Evolutionary conservation across 2,329 filamentous ascomycete genomes (phyloP).

Genomic region (Fusarium circinatum): DNA sequence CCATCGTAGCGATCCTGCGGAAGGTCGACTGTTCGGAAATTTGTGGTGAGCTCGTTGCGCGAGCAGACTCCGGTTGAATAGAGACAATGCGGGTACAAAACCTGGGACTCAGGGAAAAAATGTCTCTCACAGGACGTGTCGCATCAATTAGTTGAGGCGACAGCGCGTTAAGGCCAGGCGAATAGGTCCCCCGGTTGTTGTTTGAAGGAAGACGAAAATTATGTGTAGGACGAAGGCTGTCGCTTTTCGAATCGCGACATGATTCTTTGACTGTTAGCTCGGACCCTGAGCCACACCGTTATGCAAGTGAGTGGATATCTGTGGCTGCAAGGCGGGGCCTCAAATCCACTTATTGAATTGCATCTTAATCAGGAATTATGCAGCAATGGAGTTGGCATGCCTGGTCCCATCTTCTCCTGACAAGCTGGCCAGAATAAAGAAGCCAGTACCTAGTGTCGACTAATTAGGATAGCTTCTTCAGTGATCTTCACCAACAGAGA

Average conservation of each 20-base stretch:
- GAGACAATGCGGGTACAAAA: constrained; percentile 6
- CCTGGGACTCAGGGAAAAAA: not conserved
- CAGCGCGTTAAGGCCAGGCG: not conserved
- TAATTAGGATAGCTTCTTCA: constrained; percentile 27
- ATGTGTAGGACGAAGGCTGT: constrained; percentile 4
- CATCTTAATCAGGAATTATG: constrained; percentile 20
- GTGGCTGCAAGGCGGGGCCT: not conserved
- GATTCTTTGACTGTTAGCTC: constrained; percentile 24
- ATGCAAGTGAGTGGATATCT: not conserved
- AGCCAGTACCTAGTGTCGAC: constrained; percentile 1
- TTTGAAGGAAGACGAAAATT: not conserved
- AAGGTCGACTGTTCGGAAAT: not conserved
- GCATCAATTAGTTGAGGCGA: constrained; percentile 1
- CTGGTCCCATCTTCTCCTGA: constrained; percentile 25
- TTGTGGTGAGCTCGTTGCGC: constrained; percentile 12
- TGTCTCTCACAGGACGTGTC: not conserved
- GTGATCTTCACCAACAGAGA: constrained; percentile 8
- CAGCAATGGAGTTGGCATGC: constrained; percentile 28
- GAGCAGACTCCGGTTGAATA: not conserved
- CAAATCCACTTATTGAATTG: not conserved
- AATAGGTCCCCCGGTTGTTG: not conserved
- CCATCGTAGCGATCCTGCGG: constrained; percentile 67
- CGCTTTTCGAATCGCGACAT: constrained; percentile 26
- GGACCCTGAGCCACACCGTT: not conserved
- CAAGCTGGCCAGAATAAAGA: constrained; percentile 39